Base-by-base conservation (phyloP, 345 rosid species). In the Eucalyptus sp. region DNA sequence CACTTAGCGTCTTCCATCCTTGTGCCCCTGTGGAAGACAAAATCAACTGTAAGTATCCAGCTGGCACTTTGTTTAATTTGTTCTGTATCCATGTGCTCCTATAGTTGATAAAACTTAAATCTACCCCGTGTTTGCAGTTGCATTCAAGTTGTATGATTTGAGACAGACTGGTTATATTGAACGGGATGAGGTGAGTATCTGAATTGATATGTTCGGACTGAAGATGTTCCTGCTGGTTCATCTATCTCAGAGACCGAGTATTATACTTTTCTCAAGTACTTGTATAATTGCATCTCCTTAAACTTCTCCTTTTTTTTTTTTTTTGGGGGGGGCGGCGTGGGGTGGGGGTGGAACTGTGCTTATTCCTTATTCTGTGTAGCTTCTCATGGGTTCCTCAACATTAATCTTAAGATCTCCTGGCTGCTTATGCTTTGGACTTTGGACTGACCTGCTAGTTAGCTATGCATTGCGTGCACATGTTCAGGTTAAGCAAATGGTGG, bases 131-230 rank as follows among this genome's bases (percentile, higher is more conserved):
- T 88, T 86, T 93, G 93, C 98, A 96, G 99, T 97, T 96, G 94
- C 99, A 10, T 97, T 97, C 90, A 97, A 94, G 93, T 91, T 97
- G 50, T 97, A 97, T 71, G 99, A 97, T 94, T 95, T 96, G 66
- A 96, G 96, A 92, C 97, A 94, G 89, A 98, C 97, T 92, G 99
- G 99, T 49, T 97, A 93, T 91, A 97, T 97, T 18, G 99, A 96
- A 90, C 94, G 99, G 71, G 95, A 96, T 71, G 98, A 96, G 95
- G 97, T 96, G 89, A 64, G 88, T 46, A 87, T 86, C 48, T 31
- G 46, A 86, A 56, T 83, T 76, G 83, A 37, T 76, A 80, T 79
- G 87, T 49, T 33, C 54, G 41, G 44, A 13, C 25, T 87, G 52
- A 62, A 87, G 33, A 58, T 87, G 71, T 49, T 66, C n/a, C 18